Conservation (phyloP, 495 filamentous ascomycete species). For the Trichoderma asperelloides region DNA sequence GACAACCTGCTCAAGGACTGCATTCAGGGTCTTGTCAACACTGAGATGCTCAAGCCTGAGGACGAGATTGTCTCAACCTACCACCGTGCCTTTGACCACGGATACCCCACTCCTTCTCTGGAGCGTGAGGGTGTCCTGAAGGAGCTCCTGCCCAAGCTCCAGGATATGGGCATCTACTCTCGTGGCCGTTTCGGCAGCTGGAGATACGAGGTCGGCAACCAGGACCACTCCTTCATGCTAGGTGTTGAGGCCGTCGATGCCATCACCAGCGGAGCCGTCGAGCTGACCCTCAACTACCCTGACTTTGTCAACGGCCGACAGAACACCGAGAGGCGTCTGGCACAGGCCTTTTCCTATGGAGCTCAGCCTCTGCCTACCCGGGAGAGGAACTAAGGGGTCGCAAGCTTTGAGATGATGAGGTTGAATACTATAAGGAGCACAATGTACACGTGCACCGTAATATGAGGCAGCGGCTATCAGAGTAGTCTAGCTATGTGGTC, state of each 20-base stretch:
- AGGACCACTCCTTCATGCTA: conserved; percentile 98
- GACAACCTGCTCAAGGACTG: conserved; percentile 75
- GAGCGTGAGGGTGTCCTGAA: conserved; percentile 94
- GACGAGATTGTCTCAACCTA: conserved; percentile 99
- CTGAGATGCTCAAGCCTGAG: conserved; percentile 77
- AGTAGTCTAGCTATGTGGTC: background rate
- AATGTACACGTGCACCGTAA: background rate
- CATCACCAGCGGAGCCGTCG: conserved; percentile 88
- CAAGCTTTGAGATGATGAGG: background rate
- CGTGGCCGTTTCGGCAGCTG: conserved; percentile 97
- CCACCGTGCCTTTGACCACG: conserved; percentile 97
- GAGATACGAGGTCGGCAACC: conserved; percentile 92
- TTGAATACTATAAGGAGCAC: conserved; percentile 11
- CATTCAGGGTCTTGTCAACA: conserved; percentile 96
- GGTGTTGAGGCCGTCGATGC: conserved; percentile 95
- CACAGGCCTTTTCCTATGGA: conserved; percentile 48
- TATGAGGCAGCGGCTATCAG: background rate
- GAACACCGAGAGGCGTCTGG: conserved; percentile 81
- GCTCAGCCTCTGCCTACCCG: conserved; percentile 26
- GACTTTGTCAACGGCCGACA: conserved; percentile 92
- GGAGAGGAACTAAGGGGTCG: conserved; percentile 9
- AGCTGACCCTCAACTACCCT: conserved; percentile 96
- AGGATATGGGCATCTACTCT: conserved; percentile 85
- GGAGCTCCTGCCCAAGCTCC: conserved; percentile 83
- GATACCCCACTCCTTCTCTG: conserved; percentile 90